phyloP scores from a whole-genome alignment of 192 early-diverging fungal species.

The Mortierella claussenii region DNA sequence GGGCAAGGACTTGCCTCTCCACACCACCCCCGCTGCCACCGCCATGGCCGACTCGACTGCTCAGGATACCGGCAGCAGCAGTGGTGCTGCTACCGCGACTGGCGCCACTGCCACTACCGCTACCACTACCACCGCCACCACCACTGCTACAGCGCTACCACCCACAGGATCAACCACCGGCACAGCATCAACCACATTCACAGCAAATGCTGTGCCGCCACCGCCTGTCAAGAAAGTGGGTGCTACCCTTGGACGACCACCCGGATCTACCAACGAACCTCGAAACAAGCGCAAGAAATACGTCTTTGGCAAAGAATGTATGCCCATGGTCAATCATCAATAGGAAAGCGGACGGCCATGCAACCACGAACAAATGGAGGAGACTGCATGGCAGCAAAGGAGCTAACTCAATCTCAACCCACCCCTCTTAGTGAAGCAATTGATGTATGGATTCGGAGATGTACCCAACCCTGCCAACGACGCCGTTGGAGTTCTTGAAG shows the following conservation, averaged over 20 bases:
- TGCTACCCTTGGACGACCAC: constrained; percentile 39
- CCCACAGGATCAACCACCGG: too few relatives aligned
- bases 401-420: too few relatives aligned
- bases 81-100: neutral
- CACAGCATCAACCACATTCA: neutral
- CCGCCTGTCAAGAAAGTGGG: constrained; percentile 17
- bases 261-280: constrained; percentile 49
- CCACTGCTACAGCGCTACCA: too few relatives aligned
- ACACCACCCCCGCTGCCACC: neutral
- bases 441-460: constrained; percentile 94
- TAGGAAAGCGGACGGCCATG: too few relatives aligned
- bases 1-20: neutral
- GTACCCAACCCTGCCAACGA: constrained; percentile 78
- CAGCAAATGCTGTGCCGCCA: neutral
- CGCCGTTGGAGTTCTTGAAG: constrained; percentile 84
- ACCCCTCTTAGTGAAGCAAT: constrained; percentile 73
- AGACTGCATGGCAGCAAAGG: too few relatives aligned
- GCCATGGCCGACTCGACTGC: constrained; percentile 1
- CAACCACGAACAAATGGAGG: neutral
- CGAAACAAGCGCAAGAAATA: constrained; percentile 52
- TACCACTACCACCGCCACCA: neutral
- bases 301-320: constrained; percentile 56
- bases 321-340: too few relatives aligned
- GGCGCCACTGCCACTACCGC: neutral
- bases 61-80: neutral